Base-by-base conservation (phyloP, 306 rosid species). In the Hippophae tibetana region DNA sequence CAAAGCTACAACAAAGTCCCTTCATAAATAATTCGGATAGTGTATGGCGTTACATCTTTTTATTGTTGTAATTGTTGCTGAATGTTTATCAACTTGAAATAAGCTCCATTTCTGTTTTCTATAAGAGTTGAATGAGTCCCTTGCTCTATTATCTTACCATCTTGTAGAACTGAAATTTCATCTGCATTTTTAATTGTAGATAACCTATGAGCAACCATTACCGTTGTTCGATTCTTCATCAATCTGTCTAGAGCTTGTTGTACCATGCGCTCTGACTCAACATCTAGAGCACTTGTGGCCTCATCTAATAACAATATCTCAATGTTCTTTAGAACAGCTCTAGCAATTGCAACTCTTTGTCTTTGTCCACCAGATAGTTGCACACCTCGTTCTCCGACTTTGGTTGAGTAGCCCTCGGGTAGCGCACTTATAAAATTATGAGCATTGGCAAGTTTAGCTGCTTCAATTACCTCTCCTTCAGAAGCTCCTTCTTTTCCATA, bases 401-500 rank as follows among this genome's bases (percentile, higher is more conserved):
- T 83, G n/a, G 98, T 92, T 7, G 77, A 78, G 82, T 85, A 92
- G n/a, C 96, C 98, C 27, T 85, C 98, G 2, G 98, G 98, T 49
- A 92, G 89, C 2, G 66, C 82, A 72, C 96, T 92, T 67, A 92
- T 83, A 60, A 85, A 87, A 73, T 31, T 81, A 44, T 92, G 93
- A 13, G 98, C 98, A 78, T 85, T 87, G 47, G 98, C 93, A 14
- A 81, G 89, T 74, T 87, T 92, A 0, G 96, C 95, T 51, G 98
- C 93, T 79, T 87, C 90, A 26, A 83, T 81, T 12, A 85, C 96
- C 72, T 87, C 98, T 18, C 86, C 79, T 62, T 88, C 96, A 41
- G 86, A 70, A 2, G 89, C 93, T 58, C 95, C 98, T 68, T 87
- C 96, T 59, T 74, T 92, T 56, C 98, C 96, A 46, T 92, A 92